phyloP scores from a whole-genome alignment of 2,329 filamentous ascomycete species.

The Gaeumannomyces sp. region DNA sequence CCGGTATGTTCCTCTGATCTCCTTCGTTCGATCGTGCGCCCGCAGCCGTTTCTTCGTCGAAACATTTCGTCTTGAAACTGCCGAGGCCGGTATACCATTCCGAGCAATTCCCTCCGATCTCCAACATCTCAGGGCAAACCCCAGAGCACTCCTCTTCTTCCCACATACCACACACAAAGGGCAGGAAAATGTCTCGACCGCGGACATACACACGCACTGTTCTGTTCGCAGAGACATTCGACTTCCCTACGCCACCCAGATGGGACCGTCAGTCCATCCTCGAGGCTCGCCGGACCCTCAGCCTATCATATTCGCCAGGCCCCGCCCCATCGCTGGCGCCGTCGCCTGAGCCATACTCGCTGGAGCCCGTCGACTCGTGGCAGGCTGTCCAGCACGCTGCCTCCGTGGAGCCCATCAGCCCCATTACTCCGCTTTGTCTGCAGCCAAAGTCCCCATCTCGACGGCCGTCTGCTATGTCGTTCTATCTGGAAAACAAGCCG shows the following conservation, averaged over 20 bases:
- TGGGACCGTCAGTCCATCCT: constrained; percentile 4
- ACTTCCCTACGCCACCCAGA: constrained; percentile 8
- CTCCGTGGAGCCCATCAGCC: neutral
- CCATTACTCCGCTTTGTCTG: neutral
- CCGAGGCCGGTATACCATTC: neutral
- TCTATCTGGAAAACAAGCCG: neutral
- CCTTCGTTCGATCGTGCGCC: neutral
- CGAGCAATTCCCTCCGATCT: neutral
- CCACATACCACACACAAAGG: too few relatives aligned
- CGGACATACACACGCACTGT: constrained; percentile 7
- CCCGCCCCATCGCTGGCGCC: neutral
- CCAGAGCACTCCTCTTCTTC: neutral
- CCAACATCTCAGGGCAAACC: neutral
- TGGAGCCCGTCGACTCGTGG: neutral
- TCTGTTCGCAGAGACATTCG: constrained; percentile 7
- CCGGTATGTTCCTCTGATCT: neutral
- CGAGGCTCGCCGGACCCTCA: neutral
- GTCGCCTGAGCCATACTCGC: neutral
- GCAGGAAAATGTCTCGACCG: neutral
- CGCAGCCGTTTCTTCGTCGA: neutral
- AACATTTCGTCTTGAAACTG: neutral
- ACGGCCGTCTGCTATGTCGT: too few relatives aligned
- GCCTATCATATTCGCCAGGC: neutral
- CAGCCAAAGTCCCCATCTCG: neutral
- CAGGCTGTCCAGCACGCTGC: too few relatives aligned